Base-by-base conservation (phyloP, 2,329 filamentous ascomycete species). In the Ophiostoma ulmi region DNA sequence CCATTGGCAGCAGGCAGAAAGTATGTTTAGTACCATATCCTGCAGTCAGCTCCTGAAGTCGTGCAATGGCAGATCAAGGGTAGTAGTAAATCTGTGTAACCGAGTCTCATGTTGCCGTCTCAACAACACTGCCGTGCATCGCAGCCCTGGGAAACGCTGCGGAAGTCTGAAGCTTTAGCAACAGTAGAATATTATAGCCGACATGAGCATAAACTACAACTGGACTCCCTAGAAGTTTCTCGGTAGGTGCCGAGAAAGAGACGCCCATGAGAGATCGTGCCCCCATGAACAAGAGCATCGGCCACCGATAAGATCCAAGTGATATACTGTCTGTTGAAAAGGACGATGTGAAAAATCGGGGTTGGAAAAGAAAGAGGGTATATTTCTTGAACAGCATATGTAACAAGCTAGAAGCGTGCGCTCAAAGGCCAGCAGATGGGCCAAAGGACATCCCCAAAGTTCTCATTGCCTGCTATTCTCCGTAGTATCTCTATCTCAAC, bases 321-420 rank as follows among this genome's bases (percentile, higher is more conserved):
- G 58, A 63, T 22, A 58, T 26, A 26, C 52, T 58, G n/a, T 58
- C 52, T 58, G 22, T 26, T 58, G 31, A 58, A 5, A 58, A 26
- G 6, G 14, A 6, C 7, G 5, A 20, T 6, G 3, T 8, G 0
- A 2, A 13, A 26, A 13, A 5, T 26, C n/a, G n/a, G 3, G 31
- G 31, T 31, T 22, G 4, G 31, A 5, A 13, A 22, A 26, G 8
- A 14, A 22, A 13, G n/a, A 26, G 20, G 10, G 48, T 58, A 17
- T 31, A 6, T 63, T 36, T 26, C 70, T 71, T 0, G 70, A 70
- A 8, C 69, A 71, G 44, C 68, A 72, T 22, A 68, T 36, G 63
- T 72, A 73, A 65, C 73, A 73, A 10, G 73, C 39, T 55, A 73
- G 26, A 5, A 72, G 36, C 0, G 70, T 73, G 52, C 73, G 73